Base-by-base conservation (phyloP, 108 stramenopile genomes). In the Discostella pseudostelligera region DNA sequence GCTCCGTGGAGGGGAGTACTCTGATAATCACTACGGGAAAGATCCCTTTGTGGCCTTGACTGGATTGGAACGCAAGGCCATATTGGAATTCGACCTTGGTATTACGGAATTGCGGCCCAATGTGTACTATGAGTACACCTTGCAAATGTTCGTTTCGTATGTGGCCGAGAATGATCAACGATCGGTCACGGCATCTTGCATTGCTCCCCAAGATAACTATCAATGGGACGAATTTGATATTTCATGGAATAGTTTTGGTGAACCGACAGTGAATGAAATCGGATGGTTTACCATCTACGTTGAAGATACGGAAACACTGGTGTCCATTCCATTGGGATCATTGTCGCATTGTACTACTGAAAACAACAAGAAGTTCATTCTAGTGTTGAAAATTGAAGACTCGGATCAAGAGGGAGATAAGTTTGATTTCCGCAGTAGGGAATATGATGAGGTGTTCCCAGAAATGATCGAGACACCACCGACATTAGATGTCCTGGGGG, bases 401-500 rank as follows among this genome's bases (percentile, higher is more conserved):
- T 16, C 16, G 11, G 29, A 36, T 12, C 13, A 29, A 32, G 29
- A 11, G 5, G 35, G 53, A 6, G 53, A 54, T 36, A 54, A 54
- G 16, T 54, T 54, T 17, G 53, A 54, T 5, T 54, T 54, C 6
- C 32, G 32, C 5, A 36, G 32, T n/a, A 54, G 16, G 16, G 53
- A 54, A 12, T 54, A n/a, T 17, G 35, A 10, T n/a, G 29, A 36
- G 2, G 53, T 35, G 13, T 54, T 54, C 26, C 53, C 26, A 17
- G 53, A 29, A 7, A 54, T 54, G 53, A 1, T 36, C 0, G 53
- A 54, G 8, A 54, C 32, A 32, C 29, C 39, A 51, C 66, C 36
- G 56, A 26, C 47, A 74, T 25, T 53, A 72, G 67, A 20, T 26
- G 21, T 29, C 47, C 50, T 56, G 78, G 76, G n/a, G 74, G 76